Evolutionary conservation across 257 asterid genomes (phyloP).

Genomic region (Linaria vulgaris): DNA sequence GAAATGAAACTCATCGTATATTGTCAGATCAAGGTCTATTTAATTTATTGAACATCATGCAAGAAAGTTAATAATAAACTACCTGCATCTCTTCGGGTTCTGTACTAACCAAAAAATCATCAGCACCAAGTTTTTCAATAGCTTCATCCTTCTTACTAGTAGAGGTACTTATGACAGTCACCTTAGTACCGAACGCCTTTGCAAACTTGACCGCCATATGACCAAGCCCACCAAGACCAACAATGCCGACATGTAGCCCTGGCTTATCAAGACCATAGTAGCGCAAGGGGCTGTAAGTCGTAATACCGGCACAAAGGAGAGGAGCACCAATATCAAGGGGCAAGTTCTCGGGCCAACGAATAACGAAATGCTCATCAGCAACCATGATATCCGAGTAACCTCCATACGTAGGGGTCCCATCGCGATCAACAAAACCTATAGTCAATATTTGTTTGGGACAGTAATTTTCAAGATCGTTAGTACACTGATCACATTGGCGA

Average conservation of each 20-base stretch:
- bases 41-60: too few species aligned
- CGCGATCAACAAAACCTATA: constrained; percentile 31
- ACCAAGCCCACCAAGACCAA: constrained; percentile 65
- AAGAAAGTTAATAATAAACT: not conserved
- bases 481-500: constrained; percentile 35
- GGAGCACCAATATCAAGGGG: constrained; percentile 62
- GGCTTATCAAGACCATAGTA: constrained; percentile 55
- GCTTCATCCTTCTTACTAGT: constrained; percentile 51
- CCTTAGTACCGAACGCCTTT: constrained; percentile 53
- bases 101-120: constrained; percentile 43
- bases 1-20: too few species aligned
- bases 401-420: constrained; percentile 39
- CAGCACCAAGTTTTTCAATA: constrained; percentile 45
- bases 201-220: constrained; percentile 65
- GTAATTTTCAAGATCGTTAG: constrained; percentile 43
- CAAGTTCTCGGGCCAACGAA: constrained; percentile 51
- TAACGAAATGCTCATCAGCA: constrained; percentile 40
- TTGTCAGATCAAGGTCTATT: too few species aligned
- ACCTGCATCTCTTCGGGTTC: constrained; percentile 55
- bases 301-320: constrained; percentile 60
- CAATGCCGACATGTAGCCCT: constrained; percentile 45
- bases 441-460: constrained; percentile 40
- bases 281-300: constrained; percentile 53
- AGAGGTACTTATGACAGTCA: constrained; percentile 51
- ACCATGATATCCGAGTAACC: constrained; percentile 51